phyloP scores from a whole-genome alignment of 208 protist genomes.

The Giardia muris region DNA sequence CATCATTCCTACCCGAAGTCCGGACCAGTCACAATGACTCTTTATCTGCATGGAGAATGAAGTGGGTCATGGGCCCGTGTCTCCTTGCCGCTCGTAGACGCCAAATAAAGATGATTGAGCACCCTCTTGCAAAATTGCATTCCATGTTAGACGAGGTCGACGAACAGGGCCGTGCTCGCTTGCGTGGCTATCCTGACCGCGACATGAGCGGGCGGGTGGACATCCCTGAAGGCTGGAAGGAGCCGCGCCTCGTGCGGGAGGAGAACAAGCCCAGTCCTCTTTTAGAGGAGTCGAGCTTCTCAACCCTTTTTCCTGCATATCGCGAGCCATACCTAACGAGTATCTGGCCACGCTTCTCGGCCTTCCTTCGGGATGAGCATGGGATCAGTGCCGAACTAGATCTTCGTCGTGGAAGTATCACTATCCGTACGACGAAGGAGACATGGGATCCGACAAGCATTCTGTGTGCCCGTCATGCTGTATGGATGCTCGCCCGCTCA shows the following conservation, averaged over 20 bases:
- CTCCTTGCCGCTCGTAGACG: too few species aligned
- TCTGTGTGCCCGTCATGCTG: neutral
- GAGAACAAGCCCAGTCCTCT: neutral
- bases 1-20: too few species aligned
- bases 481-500: neutral
- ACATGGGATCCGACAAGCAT: neutral
- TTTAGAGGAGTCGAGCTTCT: neutral
- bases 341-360: neutral
- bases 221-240: neutral
- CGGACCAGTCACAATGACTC: too few species aligned
- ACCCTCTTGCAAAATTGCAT: too few species aligned
- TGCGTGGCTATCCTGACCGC: neutral
- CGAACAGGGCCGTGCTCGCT: too few species aligned
- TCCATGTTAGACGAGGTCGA: too few species aligned
- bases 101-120: too few species aligned
- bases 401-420: neutral
- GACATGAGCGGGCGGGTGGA: neutral
- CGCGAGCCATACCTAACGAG: neutral
- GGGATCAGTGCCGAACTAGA: neutral
- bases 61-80: too few species aligned
- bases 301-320: neutral
- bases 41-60: too few species aligned
- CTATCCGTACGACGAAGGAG: neutral
- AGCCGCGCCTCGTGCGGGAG: neutral
- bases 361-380: neutral